These are phyloP conservation scores for Arabidopsis suecica DNA, from an alignment of 345 rosid species.

Conservation along the genomic window DNA sequence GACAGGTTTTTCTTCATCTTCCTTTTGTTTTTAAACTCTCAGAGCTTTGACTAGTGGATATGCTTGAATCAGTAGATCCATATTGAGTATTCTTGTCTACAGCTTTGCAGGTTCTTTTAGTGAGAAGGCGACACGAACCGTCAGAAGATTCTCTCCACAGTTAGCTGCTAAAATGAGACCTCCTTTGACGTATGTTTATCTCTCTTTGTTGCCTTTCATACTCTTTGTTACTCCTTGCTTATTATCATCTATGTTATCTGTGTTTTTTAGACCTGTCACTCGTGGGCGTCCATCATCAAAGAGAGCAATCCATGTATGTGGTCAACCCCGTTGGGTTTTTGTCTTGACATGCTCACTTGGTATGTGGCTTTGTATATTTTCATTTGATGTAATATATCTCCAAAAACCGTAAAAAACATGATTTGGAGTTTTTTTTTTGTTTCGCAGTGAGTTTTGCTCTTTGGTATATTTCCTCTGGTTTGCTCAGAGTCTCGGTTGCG, in stretches of 20 bases:
- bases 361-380: constrained; percentile 37
- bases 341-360: constrained; percentile 75
- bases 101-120: constrained; percentile 96
- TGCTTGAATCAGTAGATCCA: neutral
- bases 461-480: constrained; percentile 88
- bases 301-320: constrained; percentile 81
- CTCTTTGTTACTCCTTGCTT: constrained; percentile 20
- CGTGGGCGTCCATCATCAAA: constrained; percentile 95
- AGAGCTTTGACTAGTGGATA: neutral
- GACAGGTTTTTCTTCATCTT: constrained; percentile 61
- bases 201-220: neutral
- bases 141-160: constrained; percentile 91
- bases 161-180: constrained; percentile 98
- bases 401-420: neutral
- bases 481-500: constrained; percentile 84
- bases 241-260: constrained; percentile 23
- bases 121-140: constrained; percentile 87
- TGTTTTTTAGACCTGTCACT: constrained; percentile 73
- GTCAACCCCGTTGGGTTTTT: constrained; percentile 92
- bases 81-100: constrained; percentile 43
- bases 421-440: constrained; percentile 1
- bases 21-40: neutral
- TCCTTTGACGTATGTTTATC: constrained; percentile 67
- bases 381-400: neutral
- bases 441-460: constrained; percentile 67